These are phyloP conservation scores for Emericellopsis atlantica DNA, from an alignment of 2,329 filamentous ascomycete species.

Conservation along the genomic window DNA sequence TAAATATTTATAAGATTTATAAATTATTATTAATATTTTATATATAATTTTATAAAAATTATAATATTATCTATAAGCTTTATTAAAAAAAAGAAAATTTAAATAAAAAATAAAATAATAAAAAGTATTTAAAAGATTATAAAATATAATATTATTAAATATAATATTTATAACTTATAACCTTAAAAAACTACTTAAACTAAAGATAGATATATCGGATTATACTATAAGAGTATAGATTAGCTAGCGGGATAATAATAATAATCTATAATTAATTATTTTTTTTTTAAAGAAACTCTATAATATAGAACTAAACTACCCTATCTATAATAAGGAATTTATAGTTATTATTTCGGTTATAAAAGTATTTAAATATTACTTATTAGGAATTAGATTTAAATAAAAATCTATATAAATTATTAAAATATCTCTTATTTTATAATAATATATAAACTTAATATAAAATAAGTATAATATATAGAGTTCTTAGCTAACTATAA, in stretches of 20 bases:
- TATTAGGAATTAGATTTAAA: conserved; percentile 1
- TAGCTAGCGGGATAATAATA: not conserved
- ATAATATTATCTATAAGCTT: not conserved
- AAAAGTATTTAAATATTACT: conserved; percentile 1
- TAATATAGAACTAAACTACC: conserved; percentile 1
- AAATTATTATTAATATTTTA: conserved; percentile 3
- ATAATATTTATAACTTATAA: not conserved
- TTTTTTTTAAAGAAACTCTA: conserved; percentile 3
- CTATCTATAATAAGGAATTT: conserved; percentile 3
- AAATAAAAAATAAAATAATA: conserved; percentile 1
- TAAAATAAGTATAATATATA: not conserved
- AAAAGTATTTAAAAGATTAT: not conserved
- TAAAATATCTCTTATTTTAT: not conserved
- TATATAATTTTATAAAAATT: conserved; percentile 1
- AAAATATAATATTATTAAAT: conserved; percentile 1
- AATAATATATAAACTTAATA: not conserved
- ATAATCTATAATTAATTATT: not conserved
- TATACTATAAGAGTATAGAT: conserved; percentile 1
- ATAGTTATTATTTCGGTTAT: conserved; percentile 3
- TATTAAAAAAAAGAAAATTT: conserved; percentile 3
- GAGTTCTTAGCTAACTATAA: not conserved
- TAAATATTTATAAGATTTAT: conserved; percentile 3
- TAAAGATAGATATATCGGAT: conserved; percentile 5
- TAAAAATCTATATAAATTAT: not conserved
- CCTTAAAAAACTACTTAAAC: conserved; percentile 2